Percentiles rank a stretch among this genome's conserved stretches.
These are phyloP conservation scores for Aspergillus sp. DNA, from an alignment of 2,329 filamentous ascomycete species.

Conservation along the genomic window DNA sequence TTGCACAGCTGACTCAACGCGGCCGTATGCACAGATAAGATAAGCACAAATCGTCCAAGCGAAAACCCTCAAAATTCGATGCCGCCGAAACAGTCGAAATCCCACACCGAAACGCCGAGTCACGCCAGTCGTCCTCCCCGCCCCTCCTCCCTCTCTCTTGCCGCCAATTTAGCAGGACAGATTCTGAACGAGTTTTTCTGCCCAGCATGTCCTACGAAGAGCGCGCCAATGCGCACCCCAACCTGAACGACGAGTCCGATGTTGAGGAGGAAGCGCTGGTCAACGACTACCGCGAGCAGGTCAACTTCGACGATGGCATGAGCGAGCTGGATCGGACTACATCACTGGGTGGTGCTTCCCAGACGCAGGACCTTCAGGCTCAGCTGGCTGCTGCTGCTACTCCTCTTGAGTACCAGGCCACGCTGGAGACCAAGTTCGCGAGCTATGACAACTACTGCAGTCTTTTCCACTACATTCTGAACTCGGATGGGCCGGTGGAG, in stretches of 20 bases:
- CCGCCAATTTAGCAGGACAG: slow-evolving; percentile 21
- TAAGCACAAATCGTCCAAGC: slow-evolving; percentile 46
- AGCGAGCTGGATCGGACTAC: slow-evolving; percentile 75
- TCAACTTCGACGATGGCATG: slow-evolving; percentile 86
- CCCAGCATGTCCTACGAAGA: slow-evolving; percentile 48
- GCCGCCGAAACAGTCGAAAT: slow-evolving; percentile 33
- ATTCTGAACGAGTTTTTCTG: slow-evolving; percentile 17
- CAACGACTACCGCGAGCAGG: slow-evolving; percentile 94
- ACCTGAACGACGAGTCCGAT: slow-evolving; percentile 77
- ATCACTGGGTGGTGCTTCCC: slow-evolving; percentile 68
- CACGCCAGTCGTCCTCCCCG: slow-evolving; percentile 25
- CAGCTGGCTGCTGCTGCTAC: slow-evolving; percentile 89
- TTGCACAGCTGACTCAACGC: slow-evolving; percentile 33
- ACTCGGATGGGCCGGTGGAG: slow-evolving; percentile 98
- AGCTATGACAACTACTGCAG: slow-evolving; percentile 99
- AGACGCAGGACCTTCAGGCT: slow-evolving; percentile 88
- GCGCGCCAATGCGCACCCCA: slow-evolving; percentile 43
- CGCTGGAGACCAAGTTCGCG: slow-evolving; percentile 94
- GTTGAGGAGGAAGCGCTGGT: slow-evolving; percentile 94
- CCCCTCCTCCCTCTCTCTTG: slow-evolving; percentile 20
- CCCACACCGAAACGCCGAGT: slow-evolving; percentile 36
- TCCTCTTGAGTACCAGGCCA: slow-evolving; percentile 92
- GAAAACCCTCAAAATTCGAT: slow-evolving; percentile 49
- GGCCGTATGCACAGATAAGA: slow-evolving; percentile 41
- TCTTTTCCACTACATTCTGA: slow-evolving; percentile 98